Conservation (phyloP, 169 alveolate species). For the Plasmodium cynomolgi region DNA sequence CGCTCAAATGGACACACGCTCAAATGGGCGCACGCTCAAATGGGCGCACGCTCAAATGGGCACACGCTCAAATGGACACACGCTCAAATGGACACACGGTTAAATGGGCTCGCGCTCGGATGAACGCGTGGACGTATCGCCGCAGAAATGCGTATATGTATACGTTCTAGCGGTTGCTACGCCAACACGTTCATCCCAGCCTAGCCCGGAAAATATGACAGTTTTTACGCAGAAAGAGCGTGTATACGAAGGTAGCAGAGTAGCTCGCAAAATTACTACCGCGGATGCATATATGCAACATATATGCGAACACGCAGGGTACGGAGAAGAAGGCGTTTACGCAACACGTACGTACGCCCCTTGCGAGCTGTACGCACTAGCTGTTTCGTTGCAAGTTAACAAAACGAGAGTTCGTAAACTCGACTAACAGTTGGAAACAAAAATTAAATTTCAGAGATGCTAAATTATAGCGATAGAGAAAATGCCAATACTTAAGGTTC, state of each 20-base stretch:
- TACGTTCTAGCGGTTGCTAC: background rate
- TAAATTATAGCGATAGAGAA: background rate
- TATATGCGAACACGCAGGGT: background rate
- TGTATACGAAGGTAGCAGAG: background rate
- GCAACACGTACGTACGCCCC: background rate
- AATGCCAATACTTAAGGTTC: background rate
- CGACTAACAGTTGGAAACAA: background rate
- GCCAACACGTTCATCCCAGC: background rate
- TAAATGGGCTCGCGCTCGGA: background rate
- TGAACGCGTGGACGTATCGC: background rate
- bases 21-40: background rate
- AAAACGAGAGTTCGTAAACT: background rate
- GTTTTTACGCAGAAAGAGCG: background rate
- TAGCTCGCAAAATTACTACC: background rate
- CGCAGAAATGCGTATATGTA: background rate
- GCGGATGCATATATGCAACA: background rate
- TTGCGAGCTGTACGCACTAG: background rate
- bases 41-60: too few relatives aligned
- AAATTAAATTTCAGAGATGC: background rate
- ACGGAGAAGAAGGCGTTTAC: background rate
- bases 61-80: background rate
- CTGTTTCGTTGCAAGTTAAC: background rate
- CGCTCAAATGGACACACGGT: background rate
- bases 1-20: background rate
- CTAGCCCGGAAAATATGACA: background rate